These are phyloP conservation scores for Yamadazyma scolyti DNA, from an alignment of 805 yeast species.

Conservation along the genomic window DNA sequence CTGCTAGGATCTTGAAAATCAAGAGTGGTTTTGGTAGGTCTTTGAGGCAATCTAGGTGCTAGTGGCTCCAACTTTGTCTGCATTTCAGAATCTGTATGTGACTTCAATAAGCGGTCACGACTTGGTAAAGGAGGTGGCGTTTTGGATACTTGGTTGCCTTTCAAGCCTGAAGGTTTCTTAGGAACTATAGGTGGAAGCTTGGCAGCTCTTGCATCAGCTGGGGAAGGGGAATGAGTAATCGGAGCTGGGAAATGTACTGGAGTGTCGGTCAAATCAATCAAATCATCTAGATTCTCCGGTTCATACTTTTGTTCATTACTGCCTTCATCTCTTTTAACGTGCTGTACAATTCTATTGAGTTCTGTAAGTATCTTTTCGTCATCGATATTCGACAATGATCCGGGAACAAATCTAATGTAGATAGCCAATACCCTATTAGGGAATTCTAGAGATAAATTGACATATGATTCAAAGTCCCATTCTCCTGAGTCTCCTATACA, in stretches of 20 bases:
- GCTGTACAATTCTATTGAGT: conserved; percentile 20
- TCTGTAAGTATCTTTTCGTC: conserved; percentile 32
- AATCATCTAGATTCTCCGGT: conserved; percentile 19
- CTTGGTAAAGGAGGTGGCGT: conserved; percentile 28
- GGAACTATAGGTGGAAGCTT: conserved; percentile 45
- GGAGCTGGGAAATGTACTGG: conserved; percentile 12
- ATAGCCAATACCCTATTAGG: conserved; percentile 71
- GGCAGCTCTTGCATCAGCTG: conserved; percentile 4
- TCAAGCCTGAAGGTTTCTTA: conserved; percentile 40
- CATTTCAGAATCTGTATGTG: conserved; percentile 3
- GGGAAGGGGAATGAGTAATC: conserved; percentile 4
- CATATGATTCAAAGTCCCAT: conserved; percentile 88
- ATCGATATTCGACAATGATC: conserved; percentile 59
- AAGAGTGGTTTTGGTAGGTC: conserved; percentile 4
- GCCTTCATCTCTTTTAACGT: no score
- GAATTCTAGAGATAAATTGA: conserved; percentile 55
- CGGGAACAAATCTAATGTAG: conserved; percentile 72
- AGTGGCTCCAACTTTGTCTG: not conserved
- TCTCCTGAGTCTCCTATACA: conserved; percentile 96
- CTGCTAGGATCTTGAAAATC: conserved; percentile 10
- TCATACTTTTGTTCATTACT: conserved; percentile 5
- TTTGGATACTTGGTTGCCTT: conserved; percentile 24
- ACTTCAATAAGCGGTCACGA: conserved; percentile 9
- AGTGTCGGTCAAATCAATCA: conserved; percentile 37
- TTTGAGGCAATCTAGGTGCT: conserved; percentile 10